Evolutionary conservation across 1,284 basidiomycete genomes (phyloP).

Genomic region (Cutaneotrichosporon sp.): DNA sequence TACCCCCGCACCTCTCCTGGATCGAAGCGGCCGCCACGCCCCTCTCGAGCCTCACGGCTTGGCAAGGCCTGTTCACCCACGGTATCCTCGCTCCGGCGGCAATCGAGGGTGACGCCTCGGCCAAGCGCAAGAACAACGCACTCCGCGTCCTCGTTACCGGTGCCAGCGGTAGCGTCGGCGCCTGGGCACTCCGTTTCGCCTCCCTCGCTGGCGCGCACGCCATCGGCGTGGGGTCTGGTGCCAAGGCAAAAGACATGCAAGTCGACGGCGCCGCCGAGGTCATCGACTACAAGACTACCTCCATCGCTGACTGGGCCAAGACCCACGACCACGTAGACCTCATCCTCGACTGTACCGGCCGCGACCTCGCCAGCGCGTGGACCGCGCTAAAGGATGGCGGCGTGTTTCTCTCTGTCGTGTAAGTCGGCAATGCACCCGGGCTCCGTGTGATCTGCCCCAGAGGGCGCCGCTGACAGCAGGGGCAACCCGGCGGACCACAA

Average conservation of each 20-base stretch:
- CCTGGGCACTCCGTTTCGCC: conserved; percentile 10
- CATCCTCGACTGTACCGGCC: conserved; percentile 14
- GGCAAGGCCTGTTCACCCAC: conserved; percentile 14
- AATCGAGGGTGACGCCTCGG: neutral
- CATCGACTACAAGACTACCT: conserved; percentile 6
- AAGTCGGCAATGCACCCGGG: too few species aligned
- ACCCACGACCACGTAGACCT: conserved; percentile 2
- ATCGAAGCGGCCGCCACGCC: conserved; percentile 11
- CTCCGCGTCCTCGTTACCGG: conserved; percentile 12
- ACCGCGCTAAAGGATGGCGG: conserved; percentile 9
- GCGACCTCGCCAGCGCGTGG: conserved; percentile 6
- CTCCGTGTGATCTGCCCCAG: too few species aligned
- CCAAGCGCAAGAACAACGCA: neutral
- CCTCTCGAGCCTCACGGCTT: conserved; percentile 12
- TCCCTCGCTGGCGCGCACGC: conserved; percentile 3
- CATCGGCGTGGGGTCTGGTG: neutral
- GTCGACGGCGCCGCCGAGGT: conserved; percentile 5
- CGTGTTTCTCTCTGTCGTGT: conserved; percentile 8
- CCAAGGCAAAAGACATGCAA: neutral
- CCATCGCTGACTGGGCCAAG: conserved; percentile 1
- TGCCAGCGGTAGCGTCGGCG: conserved; percentile 7
- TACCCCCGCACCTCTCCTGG: conserved; percentile 12
- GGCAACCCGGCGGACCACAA: conserved; percentile 3
- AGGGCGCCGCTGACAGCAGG: neutral
- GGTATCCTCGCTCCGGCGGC: conserved; percentile 5